These are phyloP conservation scores for Phallus indusiatus DNA, from an alignment of 768 basidiomycete species.

Conservation along the genomic window DNA sequence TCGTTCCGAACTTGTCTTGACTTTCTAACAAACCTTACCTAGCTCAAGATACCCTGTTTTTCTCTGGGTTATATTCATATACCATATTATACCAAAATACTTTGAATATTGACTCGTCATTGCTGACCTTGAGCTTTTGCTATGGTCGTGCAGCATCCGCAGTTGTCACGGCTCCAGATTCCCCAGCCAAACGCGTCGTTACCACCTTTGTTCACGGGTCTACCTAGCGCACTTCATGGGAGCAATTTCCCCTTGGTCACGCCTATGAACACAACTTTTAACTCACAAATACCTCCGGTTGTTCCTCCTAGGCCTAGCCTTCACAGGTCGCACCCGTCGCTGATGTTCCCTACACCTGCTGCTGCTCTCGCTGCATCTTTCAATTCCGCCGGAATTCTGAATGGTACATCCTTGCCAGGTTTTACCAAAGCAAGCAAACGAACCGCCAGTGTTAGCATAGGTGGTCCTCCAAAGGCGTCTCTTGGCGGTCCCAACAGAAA, in stretches of 20 bases:
- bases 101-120: neutral
- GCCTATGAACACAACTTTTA: slow-evolving; percentile 1
- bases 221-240: slow-evolving; percentile 7
- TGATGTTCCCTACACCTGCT: slow-evolving; percentile 1
- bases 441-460: slow-evolving; percentile 58
- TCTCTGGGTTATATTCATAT: neutral
- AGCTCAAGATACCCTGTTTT: neutral
- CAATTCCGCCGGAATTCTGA: slow-evolving; percentile 39
- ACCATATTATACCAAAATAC: neutral
- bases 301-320: slow-evolving; percentile 2
- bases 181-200: slow-evolving; percentile 1
- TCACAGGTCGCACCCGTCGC: slow-evolving; percentile 7
- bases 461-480: slow-evolving; percentile 82
- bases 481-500: slow-evolving; percentile 75
- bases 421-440: slow-evolving; percentile 42
- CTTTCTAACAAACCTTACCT: no score
- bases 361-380: slow-evolving; percentile 40
- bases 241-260: slow-evolving; percentile 2
- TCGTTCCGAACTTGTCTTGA: no score
- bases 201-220: slow-evolving; percentile 4
- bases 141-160: slow-evolving; percentile 4
- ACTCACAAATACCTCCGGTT: slow-evolving; percentile 1
- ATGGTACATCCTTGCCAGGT: slow-evolving; percentile 38
- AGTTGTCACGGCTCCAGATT: slow-evolving; percentile 7
- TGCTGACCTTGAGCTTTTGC: neutral